phyloP scores from a whole-genome alignment of 169 alveolate species.

The Pseudocohnilembus persalinus region DNA sequence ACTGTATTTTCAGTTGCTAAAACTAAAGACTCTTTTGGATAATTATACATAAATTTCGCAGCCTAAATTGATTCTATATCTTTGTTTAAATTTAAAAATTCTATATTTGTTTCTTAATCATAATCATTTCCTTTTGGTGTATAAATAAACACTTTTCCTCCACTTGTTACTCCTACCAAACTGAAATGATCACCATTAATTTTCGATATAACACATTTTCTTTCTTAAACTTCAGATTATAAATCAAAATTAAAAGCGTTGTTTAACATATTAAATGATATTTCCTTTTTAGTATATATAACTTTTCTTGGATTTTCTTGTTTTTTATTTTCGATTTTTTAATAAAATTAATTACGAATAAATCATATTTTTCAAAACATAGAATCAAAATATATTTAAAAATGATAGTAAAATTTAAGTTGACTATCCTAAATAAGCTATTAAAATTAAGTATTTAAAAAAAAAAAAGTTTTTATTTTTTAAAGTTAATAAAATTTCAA shows the following conservation, averaged over 20 bases:
- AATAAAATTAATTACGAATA: too few species aligned
- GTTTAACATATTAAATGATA: slow-evolving; percentile 30
- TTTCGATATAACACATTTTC: slow-evolving; percentile 19
- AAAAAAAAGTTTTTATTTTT: too few species aligned
- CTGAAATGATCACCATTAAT: slow-evolving; percentile 55
- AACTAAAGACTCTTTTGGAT: slow-evolving; percentile 36
- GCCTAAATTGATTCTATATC: slow-evolving; percentile 47
- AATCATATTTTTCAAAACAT: too few species aligned
- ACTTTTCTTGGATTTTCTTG: too few species aligned
- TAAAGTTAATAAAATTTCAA: too few species aligned
- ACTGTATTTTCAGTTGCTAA: slow-evolving; percentile 60
- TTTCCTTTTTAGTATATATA: too few species aligned
- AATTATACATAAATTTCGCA: slow-evolving; percentile 21
- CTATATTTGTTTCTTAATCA: slow-evolving; percentile 4
- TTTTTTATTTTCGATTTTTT: too few species aligned
- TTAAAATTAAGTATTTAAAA: too few species aligned
- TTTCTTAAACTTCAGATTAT: slow-evolving; percentile 16
- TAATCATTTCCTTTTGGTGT: slow-evolving; percentile 31
- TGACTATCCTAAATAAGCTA: too few species aligned
- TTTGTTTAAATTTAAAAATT: slow-evolving; percentile 56
- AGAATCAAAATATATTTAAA: too few species aligned
- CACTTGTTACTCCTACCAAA: slow-evolving; percentile 50
- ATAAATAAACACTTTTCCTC: slow-evolving; percentile 60
- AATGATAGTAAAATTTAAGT: too few species aligned
- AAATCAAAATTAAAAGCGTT: slow-evolving; percentile 28